Percentiles rank a stretch among this genome's conserved stretches.
Conservation (phyloP, 2,329 filamentous ascomycete species). For the Nigrospora oryzae region DNA sequence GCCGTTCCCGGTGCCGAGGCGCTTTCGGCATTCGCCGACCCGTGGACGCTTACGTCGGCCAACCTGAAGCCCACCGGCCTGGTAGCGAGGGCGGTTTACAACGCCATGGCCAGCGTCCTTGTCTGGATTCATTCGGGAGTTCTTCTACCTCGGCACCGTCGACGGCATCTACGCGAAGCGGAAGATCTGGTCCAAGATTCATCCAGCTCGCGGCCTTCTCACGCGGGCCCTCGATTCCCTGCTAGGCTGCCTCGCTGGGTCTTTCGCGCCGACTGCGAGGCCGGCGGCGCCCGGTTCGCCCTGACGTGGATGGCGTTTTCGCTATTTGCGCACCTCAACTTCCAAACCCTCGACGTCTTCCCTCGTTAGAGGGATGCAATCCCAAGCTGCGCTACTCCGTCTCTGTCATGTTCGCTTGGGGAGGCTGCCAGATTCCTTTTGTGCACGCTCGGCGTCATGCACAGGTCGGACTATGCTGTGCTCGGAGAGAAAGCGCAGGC, state of each 20-base stretch:
- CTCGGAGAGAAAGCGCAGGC: constrained; percentile 15
- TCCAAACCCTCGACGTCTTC: constrained; percentile 32
- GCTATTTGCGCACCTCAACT: constrained; percentile 34
- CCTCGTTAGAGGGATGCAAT: constrained; percentile 32
- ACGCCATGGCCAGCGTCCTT: constrained; percentile 33
- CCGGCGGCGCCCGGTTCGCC: constrained; percentile 28
- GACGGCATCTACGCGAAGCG: constrained; percentile 31
- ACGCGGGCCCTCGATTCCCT: constrained; percentile 24
- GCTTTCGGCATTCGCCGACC: constrained; percentile 25
- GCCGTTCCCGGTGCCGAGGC: constrained; percentile 16
- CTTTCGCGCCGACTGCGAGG: constrained; percentile 28
- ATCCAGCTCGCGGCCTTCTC: constrained; percentile 18
- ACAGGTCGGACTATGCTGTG: constrained; percentile 20
- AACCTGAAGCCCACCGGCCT: constrained; percentile 32
- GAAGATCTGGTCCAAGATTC: constrained; percentile 23
- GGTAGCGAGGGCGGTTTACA: constrained; percentile 32
- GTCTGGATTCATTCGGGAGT: constrained; percentile 37
- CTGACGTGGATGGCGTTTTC: constrained; percentile 33
- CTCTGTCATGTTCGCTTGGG: constrained; percentile 32
- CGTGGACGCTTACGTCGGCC: constrained; percentile 23
- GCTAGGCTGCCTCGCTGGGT: constrained; percentile 32
- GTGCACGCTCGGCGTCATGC: constrained; percentile 18
- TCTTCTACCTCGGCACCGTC: constrained; percentile 35
- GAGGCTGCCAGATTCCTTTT: constrained; percentile 16
- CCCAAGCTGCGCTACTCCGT: constrained; percentile 27